Conservation (phyloP, 2,329 filamentous ascomycete species). For the Neocucurbitaria cava region DNA sequence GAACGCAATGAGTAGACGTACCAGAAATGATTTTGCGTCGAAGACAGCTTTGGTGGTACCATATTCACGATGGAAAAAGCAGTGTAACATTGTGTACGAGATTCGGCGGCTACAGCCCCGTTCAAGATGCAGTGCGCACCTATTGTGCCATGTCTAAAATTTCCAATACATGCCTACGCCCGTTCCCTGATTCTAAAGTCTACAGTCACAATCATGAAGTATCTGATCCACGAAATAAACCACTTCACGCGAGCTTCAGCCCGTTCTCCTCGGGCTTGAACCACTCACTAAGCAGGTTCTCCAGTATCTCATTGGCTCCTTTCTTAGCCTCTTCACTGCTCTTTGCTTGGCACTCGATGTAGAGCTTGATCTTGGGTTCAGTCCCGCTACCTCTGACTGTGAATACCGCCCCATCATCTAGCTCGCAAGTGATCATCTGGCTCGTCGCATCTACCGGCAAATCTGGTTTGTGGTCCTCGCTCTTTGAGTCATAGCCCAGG, state of each 20-base stretch:
- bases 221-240: not conserved
- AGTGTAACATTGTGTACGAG: slow-evolving; percentile 6
- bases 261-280: slow-evolving; percentile 52
- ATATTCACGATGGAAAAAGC: not conserved
- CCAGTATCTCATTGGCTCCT: slow-evolving; percentile 55
- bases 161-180: not conserved
- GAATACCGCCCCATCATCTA: slow-evolving; percentile 63
- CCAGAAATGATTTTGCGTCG: not conserved
- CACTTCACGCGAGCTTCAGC: slow-evolving; percentile 38
- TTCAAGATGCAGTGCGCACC: not conserved
- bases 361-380: slow-evolving; percentile 71
- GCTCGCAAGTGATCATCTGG: slow-evolving; percentile 70
- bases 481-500: slow-evolving; percentile 64
- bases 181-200: not conserved
- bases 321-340: slow-evolving; percentile 52
- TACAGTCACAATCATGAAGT: not conserved
- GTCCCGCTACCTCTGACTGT: slow-evolving; percentile 69
- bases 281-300: slow-evolving; percentile 58
- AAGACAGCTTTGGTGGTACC: not conserved
- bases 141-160: not conserved
- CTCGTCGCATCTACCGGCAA: slow-evolving; percentile 64
- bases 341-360: slow-evolving; percentile 58
- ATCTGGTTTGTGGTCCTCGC: slow-evolving; percentile 58
- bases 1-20: not conserved
- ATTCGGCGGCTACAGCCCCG: slow-evolving; percentile 5